A percentile compares a stretch with the other conserved stretches of the same genome.
Conservation (phyloP, 129 eudicot genomes). For the Calendula officinalis region DNA sequence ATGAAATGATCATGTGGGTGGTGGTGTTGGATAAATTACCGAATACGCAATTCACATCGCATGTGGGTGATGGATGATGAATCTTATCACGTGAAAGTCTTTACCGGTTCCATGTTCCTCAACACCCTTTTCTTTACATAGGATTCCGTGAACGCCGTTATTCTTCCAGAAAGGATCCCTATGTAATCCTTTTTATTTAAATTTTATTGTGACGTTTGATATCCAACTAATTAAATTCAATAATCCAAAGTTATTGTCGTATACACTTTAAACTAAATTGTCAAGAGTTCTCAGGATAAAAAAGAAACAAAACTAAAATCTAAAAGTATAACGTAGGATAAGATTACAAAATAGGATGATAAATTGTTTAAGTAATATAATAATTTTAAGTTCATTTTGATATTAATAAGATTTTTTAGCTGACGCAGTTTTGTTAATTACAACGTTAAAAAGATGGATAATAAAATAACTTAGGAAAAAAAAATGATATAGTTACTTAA, state of each 20-base stretch:
- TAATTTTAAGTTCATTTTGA: too few species aligned
- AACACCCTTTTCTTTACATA: neutral
- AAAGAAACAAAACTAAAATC: too few species aligned
- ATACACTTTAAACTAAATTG: neutral
- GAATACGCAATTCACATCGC: conserved; percentile 3
- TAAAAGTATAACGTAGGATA: too few species aligned
- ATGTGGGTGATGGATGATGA: conserved; percentile 13
- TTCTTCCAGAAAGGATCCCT: conserved; percentile 24
- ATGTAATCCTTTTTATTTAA: neutral
- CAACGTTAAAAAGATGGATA: too few species aligned
- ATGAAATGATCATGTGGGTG: neutral
- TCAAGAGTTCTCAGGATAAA: too few species aligned
- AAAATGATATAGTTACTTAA: too few species aligned
- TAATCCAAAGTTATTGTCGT: neutral
- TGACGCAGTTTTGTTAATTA: too few species aligned
- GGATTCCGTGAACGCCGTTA: conserved; percentile 33
- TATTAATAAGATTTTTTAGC: too few species aligned
- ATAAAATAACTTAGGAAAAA: too few species aligned
- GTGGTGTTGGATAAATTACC: neutral
- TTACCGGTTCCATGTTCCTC: conserved; percentile 14
- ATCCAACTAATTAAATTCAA: neutral
- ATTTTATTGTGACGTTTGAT: neutral
- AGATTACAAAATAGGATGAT: too few species aligned
- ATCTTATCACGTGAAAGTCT: conserved; percentile 21
- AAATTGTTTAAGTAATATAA: too few species aligned